phyloP scores from a whole-genome alignment of 2,329 filamentous ascomycete species.

The Aciculosporium take region DNA sequence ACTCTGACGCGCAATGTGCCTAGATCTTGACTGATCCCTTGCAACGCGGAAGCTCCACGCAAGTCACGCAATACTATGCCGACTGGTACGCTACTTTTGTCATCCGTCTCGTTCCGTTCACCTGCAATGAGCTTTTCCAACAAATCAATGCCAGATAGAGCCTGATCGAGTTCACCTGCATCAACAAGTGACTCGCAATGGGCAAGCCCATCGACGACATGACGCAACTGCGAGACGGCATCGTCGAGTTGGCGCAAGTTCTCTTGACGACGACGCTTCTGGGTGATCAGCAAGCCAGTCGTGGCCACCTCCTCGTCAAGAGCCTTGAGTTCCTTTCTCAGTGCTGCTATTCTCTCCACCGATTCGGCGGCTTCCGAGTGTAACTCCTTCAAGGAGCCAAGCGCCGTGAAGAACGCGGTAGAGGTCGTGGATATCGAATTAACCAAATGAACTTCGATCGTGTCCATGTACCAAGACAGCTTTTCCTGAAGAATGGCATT shows the following conservation, averaged over 20 bases:
- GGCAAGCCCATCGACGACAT: constrained; percentile 61
- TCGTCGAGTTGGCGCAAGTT: constrained; percentile 73
- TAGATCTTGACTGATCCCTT: constrained; percentile 67
- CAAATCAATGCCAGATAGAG: constrained; percentile 61
- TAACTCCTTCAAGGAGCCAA: constrained; percentile 79
- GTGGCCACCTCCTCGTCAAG: constrained; percentile 80
- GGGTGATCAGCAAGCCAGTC: constrained; percentile 71
- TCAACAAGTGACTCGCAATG: constrained; percentile 73
- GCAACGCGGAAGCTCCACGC: constrained; percentile 61
- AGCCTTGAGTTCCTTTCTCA: constrained; percentile 65
- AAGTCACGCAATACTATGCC: constrained; percentile 47
- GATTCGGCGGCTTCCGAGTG: constrained; percentile 88
- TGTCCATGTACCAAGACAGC: constrained; percentile 99
- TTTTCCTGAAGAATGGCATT: constrained; percentile 98
- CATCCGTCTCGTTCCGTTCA: constrained; percentile 31
- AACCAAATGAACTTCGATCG: constrained; percentile 92
- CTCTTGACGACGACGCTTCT: constrained; percentile 65
- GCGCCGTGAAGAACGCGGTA: constrained; percentile 86
- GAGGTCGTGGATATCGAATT: constrained; percentile 92
- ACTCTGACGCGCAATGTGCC: constrained; percentile 63
- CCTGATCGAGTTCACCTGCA: constrained; percentile 66
- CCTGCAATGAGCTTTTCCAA: constrained; percentile 73
- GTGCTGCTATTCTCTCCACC: constrained; percentile 66
- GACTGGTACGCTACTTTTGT: constrained; percentile 15
- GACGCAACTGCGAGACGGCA: constrained; percentile 68